Conservation (phyloP, 257 asterid species). For the Solanum lycopersicoides region DNA sequence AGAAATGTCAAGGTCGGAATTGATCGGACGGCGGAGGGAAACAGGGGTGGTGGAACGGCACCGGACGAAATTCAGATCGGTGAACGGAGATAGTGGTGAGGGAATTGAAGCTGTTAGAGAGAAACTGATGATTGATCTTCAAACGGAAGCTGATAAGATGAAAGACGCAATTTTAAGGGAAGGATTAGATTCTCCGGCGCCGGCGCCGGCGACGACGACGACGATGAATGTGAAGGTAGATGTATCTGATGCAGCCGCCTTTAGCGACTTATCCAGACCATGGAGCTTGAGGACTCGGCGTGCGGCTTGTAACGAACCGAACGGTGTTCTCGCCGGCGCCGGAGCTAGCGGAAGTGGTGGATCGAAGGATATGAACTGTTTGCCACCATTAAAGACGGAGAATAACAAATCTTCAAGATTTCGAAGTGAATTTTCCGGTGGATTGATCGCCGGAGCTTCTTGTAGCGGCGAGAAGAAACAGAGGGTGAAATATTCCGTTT, state of each 20-base stretch:
- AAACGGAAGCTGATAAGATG: constrained; percentile 69
- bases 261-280: constrained; percentile 17
- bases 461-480: neutral
- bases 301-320: constrained; percentile 38
- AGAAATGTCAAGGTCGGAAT: constrained; percentile 11
- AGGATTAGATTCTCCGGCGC: constrained; percentile 29
- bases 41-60: constrained; percentile 10
- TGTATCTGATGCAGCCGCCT: neutral
- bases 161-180: constrained; percentile 55
- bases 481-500: constrained; percentile 1
- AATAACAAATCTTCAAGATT: neutral
- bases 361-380: neutral
- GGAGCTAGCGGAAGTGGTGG: neutral
- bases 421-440: constrained; percentile 4
- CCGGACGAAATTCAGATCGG: constrained; percentile 15
- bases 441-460: neutral
- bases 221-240: neutral
- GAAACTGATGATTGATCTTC: constrained; percentile 81
- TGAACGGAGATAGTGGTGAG: constrained; percentile 18
- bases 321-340: neutral
- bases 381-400: neutral
- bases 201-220: constrained; percentile 10
- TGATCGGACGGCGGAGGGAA: constrained; percentile 5
- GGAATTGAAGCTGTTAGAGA: constrained; percentile 65
- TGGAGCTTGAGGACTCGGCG: constrained; percentile 85